Conservation (phyloP, 768 basidiomycete species). For the Polyporus arcularius region DNA sequence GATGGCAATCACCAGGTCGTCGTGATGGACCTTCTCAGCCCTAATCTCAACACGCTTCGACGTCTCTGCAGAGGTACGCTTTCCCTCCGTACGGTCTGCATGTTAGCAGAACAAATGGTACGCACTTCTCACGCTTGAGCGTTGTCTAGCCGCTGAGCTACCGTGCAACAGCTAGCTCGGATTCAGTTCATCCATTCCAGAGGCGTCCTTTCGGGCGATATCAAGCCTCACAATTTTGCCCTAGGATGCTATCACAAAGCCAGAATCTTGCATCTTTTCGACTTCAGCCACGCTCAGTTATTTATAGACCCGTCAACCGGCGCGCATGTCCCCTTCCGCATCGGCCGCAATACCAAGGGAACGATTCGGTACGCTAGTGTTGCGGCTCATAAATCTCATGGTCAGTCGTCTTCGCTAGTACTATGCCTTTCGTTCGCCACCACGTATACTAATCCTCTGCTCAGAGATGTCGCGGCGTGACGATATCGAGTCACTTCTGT, state of each 20-base stretch:
- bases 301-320: conserved; percentile 17
- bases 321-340: conserved; percentile 18
- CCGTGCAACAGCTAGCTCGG: conserved; percentile 10
- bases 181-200: conserved; percentile 23
- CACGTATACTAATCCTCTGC: not conserved
- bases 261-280: conserved; percentile 20
- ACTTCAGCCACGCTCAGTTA: conserved; percentile 21
- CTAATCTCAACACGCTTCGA: conserved; percentile 17
- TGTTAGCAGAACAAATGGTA: conserved; percentile 30
- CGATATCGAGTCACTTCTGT: conserved; percentile 26
- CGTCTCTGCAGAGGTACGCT: conserved; percentile 22
- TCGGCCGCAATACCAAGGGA: conserved; percentile 11
- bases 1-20: conserved; percentile 17
- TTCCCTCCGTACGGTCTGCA: conserved; percentile 23
- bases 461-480: conserved; percentile 26
- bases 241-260: conserved; percentile 11
- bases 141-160: not conserved
- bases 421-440: not conserved
- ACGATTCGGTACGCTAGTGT: conserved; percentile 17
- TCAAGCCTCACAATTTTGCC: conserved; percentile 28
- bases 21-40: conserved; percentile 27
- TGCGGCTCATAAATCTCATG: conserved; percentile 11
- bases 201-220: conserved; percentile 22
- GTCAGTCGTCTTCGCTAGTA: conserved; percentile 1
- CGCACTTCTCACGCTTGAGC: not conserved